Evolutionary conservation across 805 yeast species (phyloP).

Genomic region (Isabelozyma heimii): DNA sequence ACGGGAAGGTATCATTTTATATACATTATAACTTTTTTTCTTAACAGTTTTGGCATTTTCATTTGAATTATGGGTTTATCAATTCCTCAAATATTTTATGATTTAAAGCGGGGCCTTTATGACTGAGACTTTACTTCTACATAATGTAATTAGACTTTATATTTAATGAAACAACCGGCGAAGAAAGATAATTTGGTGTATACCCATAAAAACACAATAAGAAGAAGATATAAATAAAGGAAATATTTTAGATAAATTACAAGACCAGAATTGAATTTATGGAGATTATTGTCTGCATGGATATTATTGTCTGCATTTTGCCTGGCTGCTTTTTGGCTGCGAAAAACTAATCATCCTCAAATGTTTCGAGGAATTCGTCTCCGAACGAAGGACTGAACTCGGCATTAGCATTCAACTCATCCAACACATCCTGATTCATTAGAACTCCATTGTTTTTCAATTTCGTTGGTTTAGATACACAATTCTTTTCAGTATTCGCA

Average conservation of each 20-base stretch:
- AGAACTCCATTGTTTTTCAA: slow-evolving; percentile 1
- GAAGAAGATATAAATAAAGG: too few species aligned
- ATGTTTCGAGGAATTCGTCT: background rate
- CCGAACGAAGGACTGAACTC: background rate
- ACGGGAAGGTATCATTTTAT: background rate
- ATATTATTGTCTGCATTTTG: background rate
- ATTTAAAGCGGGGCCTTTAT: background rate
- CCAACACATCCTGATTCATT: slow-evolving; percentile 2
- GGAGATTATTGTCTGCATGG: background rate
- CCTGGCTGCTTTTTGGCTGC: background rate
- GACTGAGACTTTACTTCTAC: background rate
- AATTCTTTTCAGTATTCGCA: slow-evolving; percentile 12
- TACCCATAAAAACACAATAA: background rate
- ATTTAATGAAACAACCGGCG: background rate
- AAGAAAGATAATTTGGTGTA: background rate
- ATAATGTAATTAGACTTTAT: background rate
- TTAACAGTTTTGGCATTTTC: too few species aligned
- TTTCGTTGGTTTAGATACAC: slow-evolving; percentile 22
- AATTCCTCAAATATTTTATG: too few species aligned
- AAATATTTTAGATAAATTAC: background rate
- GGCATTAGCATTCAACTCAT: slow-evolving; percentile 9
- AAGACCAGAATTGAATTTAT: background rate
- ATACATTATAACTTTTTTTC: background rate
- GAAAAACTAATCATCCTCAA: background rate
- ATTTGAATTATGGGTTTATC: too few species aligned